Base-by-base conservation (phyloP, 2,329 filamentous ascomycete species). In the Xylaria digitata region DNA sequence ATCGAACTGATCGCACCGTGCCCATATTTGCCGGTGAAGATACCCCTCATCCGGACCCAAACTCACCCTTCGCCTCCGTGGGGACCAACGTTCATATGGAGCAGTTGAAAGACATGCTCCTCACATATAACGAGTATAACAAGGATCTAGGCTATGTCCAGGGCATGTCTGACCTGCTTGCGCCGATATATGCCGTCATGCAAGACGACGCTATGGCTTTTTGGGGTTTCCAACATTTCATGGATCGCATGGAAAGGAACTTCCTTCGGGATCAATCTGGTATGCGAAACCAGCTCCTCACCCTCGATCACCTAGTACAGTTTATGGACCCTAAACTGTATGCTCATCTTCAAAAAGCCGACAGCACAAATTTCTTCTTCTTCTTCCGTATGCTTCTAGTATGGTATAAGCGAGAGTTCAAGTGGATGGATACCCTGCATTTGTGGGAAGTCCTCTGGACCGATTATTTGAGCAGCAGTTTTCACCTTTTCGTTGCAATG, bases 291-390 rank as follows among this genome's bases (percentile, higher is more conserved):
- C 96, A 99, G 79, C 89, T 99, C 2, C 84, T 93, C 45, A 94
- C 95, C 0, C 88, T 99, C 3, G 94, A 99, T 76, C 94, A 99
- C 71, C 89, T 99, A 0, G 94, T 98, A 13, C 94, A 97, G 77
- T 92, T 99, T 64, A 94, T 99, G 89, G 96, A 99, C 72, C 96
- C 96, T 0, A 92, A 94, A 77, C 88, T 99, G 7, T 98, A 97
- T 80, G 85, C 92, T 1, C 96, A 99, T 74, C 87, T 99, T 0
- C 89, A 97, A 78, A 90, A 87, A 17, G 92, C 94, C 21, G 96
- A 99, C 75, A 96, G 92, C 75, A 99, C 96, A 26, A 99, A 99
- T 79, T 99, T 99, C 80, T 99, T 99, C 81, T 99, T 99, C 84
- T 98, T 99, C 84, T 99, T 98, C 87, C 92, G 96, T 67, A 98